These are phyloP conservation scores for Filobasidium wieringae DNA, from an alignment of 768 basidiomycete species.

Conservation along the genomic window DNA sequence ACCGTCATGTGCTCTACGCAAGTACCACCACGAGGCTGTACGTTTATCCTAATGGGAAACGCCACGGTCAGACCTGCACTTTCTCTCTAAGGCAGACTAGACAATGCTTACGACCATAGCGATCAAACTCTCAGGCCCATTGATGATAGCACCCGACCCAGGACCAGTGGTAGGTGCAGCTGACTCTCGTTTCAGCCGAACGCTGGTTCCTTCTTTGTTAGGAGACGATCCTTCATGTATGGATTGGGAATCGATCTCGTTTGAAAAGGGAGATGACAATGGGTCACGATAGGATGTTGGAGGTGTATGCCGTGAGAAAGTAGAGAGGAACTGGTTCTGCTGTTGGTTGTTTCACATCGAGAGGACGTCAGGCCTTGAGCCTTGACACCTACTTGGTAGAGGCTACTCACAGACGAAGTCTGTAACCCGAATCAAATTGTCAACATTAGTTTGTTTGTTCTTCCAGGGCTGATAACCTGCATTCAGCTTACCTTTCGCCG, in stretches of 20 bases:
- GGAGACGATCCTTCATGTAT: too few relatives aligned
- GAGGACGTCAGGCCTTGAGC: not conserved
- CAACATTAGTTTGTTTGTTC: too few relatives aligned
- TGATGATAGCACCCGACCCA: too few relatives aligned
- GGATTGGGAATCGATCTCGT: too few relatives aligned
- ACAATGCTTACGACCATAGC: slow-evolving; percentile 1
- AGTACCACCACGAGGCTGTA: slow-evolving; percentile 12
- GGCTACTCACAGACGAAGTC: not conserved
- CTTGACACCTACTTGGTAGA: not conserved
- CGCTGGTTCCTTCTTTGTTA: too few relatives aligned
- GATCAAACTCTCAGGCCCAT: not conserved
- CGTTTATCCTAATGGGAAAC: slow-evolving; percentile 9
- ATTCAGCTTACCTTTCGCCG: not conserved
- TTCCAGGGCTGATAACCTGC: too few relatives aligned
- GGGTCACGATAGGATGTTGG: not conserved
- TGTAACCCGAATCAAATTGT: not conserved
- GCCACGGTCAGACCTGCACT: not conserved
- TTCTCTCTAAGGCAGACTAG: not conserved
- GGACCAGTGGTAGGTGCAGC: too few relatives aligned
- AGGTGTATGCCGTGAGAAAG: not conserved
- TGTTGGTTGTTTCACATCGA: not conserved
- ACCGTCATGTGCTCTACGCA: slow-evolving; percentile 5
- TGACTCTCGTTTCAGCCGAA: too few relatives aligned
- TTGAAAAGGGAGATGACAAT: not conserved
- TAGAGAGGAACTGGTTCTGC: not conserved